Evolutionary conservation across 2,329 filamentous ascomycete genomes (phyloP).

Genomic region (Diatrype stigma): DNA sequence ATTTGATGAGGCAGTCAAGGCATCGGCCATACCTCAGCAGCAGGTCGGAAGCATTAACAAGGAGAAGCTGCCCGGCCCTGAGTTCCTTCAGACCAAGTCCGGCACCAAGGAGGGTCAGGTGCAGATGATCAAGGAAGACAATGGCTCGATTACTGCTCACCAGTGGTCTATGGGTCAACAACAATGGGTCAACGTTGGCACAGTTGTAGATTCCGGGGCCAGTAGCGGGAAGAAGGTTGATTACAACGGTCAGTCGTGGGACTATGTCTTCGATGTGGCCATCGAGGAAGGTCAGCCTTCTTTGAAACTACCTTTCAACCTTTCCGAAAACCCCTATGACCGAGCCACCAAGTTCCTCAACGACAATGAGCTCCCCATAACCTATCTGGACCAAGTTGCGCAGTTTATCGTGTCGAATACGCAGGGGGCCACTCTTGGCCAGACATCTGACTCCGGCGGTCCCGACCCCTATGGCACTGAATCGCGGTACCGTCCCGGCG

Average conservation of each 20-base stretch:
- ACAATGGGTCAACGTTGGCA: slow-evolving; percentile 87
- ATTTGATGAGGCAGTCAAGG: slow-evolving; percentile 79
- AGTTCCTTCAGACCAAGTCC: slow-evolving; percentile 74
- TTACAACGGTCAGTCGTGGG: slow-evolving; percentile 83
- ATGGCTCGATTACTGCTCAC: slow-evolving; percentile 81
- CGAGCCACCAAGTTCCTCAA: slow-evolving; percentile 86
- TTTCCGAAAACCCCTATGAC: slow-evolving; percentile 89
- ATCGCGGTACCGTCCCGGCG: slow-evolving; percentile 72
- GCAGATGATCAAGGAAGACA: slow-evolving; percentile 79
- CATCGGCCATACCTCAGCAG: slow-evolving; percentile 83
- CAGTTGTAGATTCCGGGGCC: slow-evolving; percentile 83
- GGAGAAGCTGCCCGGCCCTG: slow-evolving; percentile 82
- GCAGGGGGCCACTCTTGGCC: slow-evolving; percentile 77
- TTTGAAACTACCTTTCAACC: slow-evolving; percentile 89
- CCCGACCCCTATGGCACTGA: slow-evolving; percentile 77
- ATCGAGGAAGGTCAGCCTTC: slow-evolving; percentile 92
- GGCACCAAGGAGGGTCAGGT: slow-evolving; percentile 97
- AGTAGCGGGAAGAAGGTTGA: slow-evolving; percentile 75
- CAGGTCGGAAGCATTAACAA: slow-evolving; percentile 83
- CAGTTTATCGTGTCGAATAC: slow-evolving; percentile 92
- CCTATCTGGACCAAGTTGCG: slow-evolving; percentile 85
- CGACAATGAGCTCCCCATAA: slow-evolving; percentile 81
- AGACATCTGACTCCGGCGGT: slow-evolving; percentile 46
- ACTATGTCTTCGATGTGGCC: slow-evolving; percentile 95
- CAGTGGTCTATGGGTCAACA: slow-evolving; percentile 73